Evolutionary conservation across 192 early-diverging fungal genomes (phyloP).

Genomic region (Backusella macrospora): DNA sequence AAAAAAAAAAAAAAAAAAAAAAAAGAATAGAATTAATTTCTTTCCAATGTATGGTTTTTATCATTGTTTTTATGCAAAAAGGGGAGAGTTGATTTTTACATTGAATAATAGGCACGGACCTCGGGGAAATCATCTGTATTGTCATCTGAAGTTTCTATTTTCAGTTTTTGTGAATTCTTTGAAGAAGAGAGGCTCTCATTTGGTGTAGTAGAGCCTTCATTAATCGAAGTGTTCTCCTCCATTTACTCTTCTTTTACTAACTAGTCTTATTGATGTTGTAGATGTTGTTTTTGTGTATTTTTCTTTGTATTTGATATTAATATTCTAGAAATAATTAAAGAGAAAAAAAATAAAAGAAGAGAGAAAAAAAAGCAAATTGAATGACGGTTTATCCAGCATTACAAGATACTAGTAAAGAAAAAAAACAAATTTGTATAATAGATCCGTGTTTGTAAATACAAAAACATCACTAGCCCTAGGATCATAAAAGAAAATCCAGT

Average conservation of each 20-base stretch:
- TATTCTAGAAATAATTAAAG: background rate
- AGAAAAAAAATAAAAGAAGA: background rate
- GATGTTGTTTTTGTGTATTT: background rate
- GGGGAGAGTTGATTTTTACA: constrained; percentile 19
- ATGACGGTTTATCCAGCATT: background rate
- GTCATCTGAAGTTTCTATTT: background rate
- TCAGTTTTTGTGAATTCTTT: background rate
- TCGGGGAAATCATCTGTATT: constrained; percentile 21
- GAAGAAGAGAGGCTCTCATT: background rate
- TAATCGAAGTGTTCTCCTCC: constrained; percentile 5
- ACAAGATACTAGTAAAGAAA: background rate
- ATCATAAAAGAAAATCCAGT: constrained; percentile 12
- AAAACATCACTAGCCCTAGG: background rate
- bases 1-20: background rate
- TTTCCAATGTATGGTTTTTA: background rate
- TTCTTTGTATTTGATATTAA: background rate
- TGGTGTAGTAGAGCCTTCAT: background rate
- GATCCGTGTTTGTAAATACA: constrained; percentile 6
- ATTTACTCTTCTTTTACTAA: background rate
- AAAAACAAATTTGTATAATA: constrained; percentile 12
- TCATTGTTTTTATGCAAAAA: background rate
- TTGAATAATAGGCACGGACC: constrained; percentile 34
- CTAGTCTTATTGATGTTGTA: background rate
- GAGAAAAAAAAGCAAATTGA: background rate
- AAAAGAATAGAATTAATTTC: background rate